These are phyloP conservation scores for Xylariaceae sp. DNA, from an alignment of 2,329 filamentous ascomycete genomes.

Conservation along the genomic window DNA sequence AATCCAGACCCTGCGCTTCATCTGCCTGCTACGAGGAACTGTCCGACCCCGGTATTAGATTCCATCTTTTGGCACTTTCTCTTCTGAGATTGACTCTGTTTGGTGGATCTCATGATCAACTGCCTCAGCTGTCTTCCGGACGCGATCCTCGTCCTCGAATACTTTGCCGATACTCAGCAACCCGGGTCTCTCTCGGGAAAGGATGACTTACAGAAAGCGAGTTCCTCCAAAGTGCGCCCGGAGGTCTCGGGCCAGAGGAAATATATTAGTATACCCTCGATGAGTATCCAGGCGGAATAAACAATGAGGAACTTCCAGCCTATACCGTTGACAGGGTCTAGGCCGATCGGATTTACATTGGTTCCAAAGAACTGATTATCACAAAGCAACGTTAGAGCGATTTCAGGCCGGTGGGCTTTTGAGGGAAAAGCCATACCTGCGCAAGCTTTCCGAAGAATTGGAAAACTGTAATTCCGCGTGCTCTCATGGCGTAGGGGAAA, in stretches of 20 bases:
- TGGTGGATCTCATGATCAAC: slow-evolving; percentile 30
- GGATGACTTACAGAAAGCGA: slow-evolving; percentile 28
- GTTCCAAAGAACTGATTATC: slow-evolving; percentile 42
- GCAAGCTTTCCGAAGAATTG: slow-evolving; percentile 32
- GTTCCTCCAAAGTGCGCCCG: slow-evolving; percentile 70
- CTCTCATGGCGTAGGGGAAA: slow-evolving; percentile 52
- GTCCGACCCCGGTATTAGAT: slow-evolving; percentile 5
- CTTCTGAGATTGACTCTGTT: slow-evolving; percentile 20
- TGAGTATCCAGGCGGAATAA: slow-evolving; percentile 30
- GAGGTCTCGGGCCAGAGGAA: slow-evolving; percentile 79
- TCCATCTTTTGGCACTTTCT: slow-evolving; percentile 19
- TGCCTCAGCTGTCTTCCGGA: slow-evolving; percentile 24
- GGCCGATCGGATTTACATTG: slow-evolving; percentile 30
- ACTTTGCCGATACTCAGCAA: slow-evolving; percentile 21
- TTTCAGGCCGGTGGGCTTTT: no score
- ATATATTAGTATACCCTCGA: slow-evolving; percentile 53
- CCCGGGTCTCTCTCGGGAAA: not conserved
- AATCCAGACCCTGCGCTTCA: no score
- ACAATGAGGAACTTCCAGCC: slow-evolving; percentile 30
- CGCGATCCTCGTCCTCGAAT: slow-evolving; percentile 28
- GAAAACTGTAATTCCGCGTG: slow-evolving; percentile 49
- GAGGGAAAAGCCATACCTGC: slow-evolving; percentile 19
- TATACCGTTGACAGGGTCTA: slow-evolving; percentile 33
- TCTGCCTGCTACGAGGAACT: no score
- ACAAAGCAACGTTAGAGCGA: not conserved